Percentiles rank a stretch among this genome's conserved stretches.
Evolutionary conservation across 2,329 filamentous ascomycete genomes (phyloP).

Genomic region (Aspergillus japonicus): DNA sequence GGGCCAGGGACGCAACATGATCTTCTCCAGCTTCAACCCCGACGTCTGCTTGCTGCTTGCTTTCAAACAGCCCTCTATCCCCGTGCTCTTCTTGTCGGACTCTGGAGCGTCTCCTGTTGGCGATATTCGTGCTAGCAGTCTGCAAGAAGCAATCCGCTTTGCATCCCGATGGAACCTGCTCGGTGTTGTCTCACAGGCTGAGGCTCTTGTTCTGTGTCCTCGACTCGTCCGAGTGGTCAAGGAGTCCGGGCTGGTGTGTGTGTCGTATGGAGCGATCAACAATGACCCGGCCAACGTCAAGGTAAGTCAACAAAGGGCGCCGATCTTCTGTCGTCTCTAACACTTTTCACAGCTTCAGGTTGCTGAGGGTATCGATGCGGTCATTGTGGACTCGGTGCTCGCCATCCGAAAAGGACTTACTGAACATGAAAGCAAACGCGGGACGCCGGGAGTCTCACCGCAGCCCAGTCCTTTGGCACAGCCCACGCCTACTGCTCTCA

Average conservation of each 20-base stretch:
- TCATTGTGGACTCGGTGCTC: slow-evolving; percentile 93
- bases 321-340: slow-evolving; percentile 9
- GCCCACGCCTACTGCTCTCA: slow-evolving; percentile 20
- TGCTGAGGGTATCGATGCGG: slow-evolving; percentile 91
- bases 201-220: slow-evolving; percentile 85
- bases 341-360: slow-evolving; percentile 68
- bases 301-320: slow-evolving; percentile 53
- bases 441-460: slow-evolving; percentile 25
- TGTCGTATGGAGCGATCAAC: slow-evolving; percentile 88
- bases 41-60: slow-evolving; percentile 91
- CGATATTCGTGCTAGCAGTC: slow-evolving; percentile 82
- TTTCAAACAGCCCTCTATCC: slow-evolving; percentile 96
- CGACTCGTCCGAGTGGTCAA: slow-evolving; percentile 89
- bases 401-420: slow-evolving; percentile 89
- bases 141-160: slow-evolving; percentile 95
- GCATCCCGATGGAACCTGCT: slow-evolving; percentile 92
- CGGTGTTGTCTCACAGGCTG: slow-evolving; percentile 84
- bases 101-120: slow-evolving; percentile 78
- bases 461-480: slow-evolving; percentile 26
- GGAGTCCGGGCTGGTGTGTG: slow-evolving; percentile 88
- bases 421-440: slow-evolving; percentile 31
- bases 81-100: slow-evolving; percentile 90
- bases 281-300: slow-evolving; percentile 84
- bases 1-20: slow-evolving; percentile 78
- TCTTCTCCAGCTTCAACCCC: slow-evolving; percentile 96